Conservation (phyloP, 805 yeast genomes). For the Zygosaccharomyces rouxii region DNA sequence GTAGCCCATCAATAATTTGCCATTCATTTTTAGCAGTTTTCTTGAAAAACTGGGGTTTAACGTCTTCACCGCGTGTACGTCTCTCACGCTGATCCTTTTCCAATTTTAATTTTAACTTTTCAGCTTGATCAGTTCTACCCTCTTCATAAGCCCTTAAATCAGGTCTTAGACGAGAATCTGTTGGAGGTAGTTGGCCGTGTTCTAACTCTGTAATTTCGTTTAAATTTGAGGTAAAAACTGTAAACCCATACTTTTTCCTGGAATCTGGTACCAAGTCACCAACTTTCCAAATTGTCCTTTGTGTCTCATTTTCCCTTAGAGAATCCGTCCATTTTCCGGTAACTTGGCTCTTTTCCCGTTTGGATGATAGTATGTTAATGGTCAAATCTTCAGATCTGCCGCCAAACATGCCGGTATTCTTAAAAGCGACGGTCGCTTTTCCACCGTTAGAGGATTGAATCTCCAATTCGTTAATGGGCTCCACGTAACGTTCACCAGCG, state of each 20-base stretch:
- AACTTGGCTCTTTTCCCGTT: conserved; percentile 23
- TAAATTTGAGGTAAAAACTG: conserved; percentile 73
- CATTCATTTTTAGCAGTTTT: conserved; percentile 44
- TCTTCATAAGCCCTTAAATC: conserved; percentile 71
- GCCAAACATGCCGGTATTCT: conserved; percentile 76
- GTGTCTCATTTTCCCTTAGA: conserved; percentile 39
- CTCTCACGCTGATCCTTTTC: conserved; percentile 81
- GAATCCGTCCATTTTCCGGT: conserved; percentile 83
- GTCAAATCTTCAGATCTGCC: conserved; percentile 66
- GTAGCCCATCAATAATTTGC: conserved; percentile 52
- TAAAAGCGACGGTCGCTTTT: conserved; percentile 68
- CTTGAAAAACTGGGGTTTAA: conserved; percentile 59
- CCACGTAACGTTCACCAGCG: conserved; percentile 93
- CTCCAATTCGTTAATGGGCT: conserved; percentile 69
- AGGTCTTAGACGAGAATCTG: conserved; percentile 87
- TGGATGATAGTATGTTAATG: conserved; percentile 37
- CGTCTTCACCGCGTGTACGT: conserved; percentile 53
- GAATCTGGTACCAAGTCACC: conserved; percentile 58
- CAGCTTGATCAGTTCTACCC: conserved; percentile 70
- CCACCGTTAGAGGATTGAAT: conserved; percentile 66
- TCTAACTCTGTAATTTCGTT: conserved; percentile 78
- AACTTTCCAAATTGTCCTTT: conserved; percentile 60
- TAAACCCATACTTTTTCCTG: conserved; percentile 75
- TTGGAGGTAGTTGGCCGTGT: conserved; percentile 60
- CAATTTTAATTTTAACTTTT: conserved; percentile 55